Evolutionary conservation across 331 rosid species (phyloP).

Genomic region (Rosa hybrid): DNA sequence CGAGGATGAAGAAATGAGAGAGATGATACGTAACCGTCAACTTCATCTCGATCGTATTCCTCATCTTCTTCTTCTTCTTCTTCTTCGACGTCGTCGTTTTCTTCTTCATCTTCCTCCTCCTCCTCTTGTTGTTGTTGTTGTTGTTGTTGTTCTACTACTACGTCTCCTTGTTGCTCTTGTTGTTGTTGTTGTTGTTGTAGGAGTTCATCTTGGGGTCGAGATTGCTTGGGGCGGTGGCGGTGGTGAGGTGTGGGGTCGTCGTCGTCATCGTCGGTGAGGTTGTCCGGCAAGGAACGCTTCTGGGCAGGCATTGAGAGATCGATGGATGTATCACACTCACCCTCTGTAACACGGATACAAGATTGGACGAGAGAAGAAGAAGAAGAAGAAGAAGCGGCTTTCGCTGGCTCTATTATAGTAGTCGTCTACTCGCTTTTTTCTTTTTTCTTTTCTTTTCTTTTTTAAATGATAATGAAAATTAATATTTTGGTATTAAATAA

Average conservation of each 20-base stretch:
- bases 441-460: too few species aligned
- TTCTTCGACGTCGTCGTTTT: slow-evolving; percentile 22
- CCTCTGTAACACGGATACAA: not conserved
- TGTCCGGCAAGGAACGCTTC: slow-evolving; percentile 66
- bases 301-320: slow-evolving; percentile 83
- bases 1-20: slow-evolving; percentile 34
- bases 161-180: not conserved
- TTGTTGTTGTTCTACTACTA: slow-evolving; percentile 11
- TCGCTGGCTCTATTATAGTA: not conserved
- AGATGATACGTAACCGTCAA: slow-evolving; percentile 48
- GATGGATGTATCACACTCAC: not conserved
- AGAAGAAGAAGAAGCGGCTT: not conserved
- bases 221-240: slow-evolving; percentile 49
- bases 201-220: slow-evolving; percentile 45
- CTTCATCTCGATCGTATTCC: slow-evolving; percentile 28
- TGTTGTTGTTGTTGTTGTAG: not conserved
- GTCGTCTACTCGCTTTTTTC: not conserved
- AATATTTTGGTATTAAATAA: too few species aligned
- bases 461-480: too few species aligned
- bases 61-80: slow-evolving; percentile 18
- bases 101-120: slow-evolving; percentile 6
- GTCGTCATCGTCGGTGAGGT: slow-evolving; percentile 47
- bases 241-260: slow-evolving; percentile 35
- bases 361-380: not conserved
- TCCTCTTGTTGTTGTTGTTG: slow-evolving; percentile 3